Conservation (phyloP, 352 stramenopile species). For the Phytophthora pseudosyringae region DNA sequence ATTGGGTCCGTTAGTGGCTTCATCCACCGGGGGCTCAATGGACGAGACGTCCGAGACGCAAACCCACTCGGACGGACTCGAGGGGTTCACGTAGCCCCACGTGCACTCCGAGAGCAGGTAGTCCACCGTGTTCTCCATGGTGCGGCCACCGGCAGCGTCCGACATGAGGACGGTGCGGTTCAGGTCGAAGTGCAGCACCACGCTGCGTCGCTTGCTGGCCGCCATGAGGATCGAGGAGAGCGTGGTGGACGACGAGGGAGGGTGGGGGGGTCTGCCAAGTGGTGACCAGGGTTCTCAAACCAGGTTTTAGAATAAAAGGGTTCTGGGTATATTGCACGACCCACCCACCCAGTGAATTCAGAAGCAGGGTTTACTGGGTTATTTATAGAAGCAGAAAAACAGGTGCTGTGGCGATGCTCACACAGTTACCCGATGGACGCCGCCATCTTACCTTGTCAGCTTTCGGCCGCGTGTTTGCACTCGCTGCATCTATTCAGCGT, state of each 20-base stretch:
- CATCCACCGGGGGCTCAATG: conserved; percentile 40
- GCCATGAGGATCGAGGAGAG: conserved; percentile 33
- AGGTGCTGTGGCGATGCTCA: too few relatives aligned
- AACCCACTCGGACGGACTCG: conserved; percentile 47
- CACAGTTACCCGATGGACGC: too few relatives aligned
- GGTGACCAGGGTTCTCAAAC: not conserved
- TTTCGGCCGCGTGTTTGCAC: too few relatives aligned
- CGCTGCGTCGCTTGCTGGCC: conserved; percentile 39
- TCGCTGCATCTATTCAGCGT: too few relatives aligned
- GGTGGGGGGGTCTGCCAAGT: not conserved
- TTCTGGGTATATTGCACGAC: too few relatives aligned
- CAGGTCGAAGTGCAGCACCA: conserved; percentile 90
- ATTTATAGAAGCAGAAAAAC: too few relatives aligned
- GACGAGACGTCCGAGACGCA: conserved; percentile 68
- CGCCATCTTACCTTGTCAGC: too few relatives aligned
- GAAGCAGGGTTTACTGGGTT: too few relatives aligned
- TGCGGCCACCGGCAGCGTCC: conserved; percentile 84
- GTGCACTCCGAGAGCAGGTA: conserved; percentile 86
- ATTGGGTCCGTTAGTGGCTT: conserved; percentile 1
- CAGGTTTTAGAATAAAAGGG: too few relatives aligned
- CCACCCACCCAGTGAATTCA: too few relatives aligned
- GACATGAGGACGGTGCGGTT: conserved; percentile 92
- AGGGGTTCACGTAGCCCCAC: conserved; percentile 65
- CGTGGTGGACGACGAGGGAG: conserved; percentile 9
- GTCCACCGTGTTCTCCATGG: conserved; percentile 90